Conservation (phyloP, 805 yeast species). For the Peterozyma toletana region DNA sequence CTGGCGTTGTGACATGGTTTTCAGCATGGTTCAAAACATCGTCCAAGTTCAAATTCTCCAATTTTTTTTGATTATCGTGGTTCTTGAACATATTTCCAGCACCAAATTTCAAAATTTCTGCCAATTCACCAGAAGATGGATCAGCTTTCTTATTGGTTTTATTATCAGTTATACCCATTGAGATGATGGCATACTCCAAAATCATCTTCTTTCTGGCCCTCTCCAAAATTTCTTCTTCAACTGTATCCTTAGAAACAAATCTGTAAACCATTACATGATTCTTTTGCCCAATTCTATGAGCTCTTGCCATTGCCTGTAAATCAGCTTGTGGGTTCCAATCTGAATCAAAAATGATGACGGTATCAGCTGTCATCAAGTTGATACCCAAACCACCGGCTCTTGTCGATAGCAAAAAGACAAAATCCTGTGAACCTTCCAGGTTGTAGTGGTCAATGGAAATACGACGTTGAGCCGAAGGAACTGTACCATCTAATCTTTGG, state of each 20-base stretch:
- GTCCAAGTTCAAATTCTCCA: constrained; percentile 91
- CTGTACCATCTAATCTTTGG: constrained; percentile 95
- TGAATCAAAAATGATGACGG: constrained; percentile 94
- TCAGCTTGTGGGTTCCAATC: constrained; percentile 99
- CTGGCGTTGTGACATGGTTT: constrained; percentile 94
- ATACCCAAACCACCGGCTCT: constrained; percentile 99
- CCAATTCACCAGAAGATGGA: constrained; percentile 77
- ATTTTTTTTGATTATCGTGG: constrained; percentile 88
- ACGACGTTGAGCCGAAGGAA: constrained; percentile 89
- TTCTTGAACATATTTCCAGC: constrained; percentile 98
- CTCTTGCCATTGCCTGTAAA: constrained; percentile 98
- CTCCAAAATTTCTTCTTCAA: constrained; percentile 95
- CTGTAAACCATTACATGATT: constrained; percentile 96
- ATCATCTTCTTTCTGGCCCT: constrained; percentile 98
- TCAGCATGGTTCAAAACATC: constrained; percentile 96
- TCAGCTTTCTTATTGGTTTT: constrained; percentile 51
- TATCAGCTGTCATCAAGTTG: constrained; percentile 98
- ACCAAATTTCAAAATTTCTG: constrained; percentile 94
- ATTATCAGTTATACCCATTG: constrained; percentile 87
- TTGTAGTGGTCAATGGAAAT: constrained; percentile 95
- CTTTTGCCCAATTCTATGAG: constrained; percentile 99
- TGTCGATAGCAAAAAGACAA: constrained; percentile 82
- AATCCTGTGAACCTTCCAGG: constrained; percentile 88
- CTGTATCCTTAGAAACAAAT: constrained; percentile 96
- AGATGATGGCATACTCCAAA: constrained; percentile 93